Percentiles rank a stretch among this genome's conserved stretches.
phyloP scores from a whole-genome alignment of 2,329 filamentous ascomycete species.

The Penicillium sp. region DNA sequence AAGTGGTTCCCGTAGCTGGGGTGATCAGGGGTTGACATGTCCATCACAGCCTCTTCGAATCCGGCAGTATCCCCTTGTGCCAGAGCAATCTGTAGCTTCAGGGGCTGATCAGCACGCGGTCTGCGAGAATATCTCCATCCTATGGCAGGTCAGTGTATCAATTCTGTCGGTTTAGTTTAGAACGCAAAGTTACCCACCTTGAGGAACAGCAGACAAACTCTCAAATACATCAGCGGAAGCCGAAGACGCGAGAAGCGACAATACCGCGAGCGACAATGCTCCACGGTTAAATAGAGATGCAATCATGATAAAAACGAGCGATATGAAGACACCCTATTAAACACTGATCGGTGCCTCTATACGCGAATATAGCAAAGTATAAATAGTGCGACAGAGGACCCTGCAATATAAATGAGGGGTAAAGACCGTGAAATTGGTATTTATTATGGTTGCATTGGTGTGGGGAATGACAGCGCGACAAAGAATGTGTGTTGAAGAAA shows the following conservation, averaged over 20 bases:
- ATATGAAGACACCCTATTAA: constrained; percentile 4
- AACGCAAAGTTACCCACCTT: constrained; percentile 21
- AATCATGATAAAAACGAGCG: constrained; percentile 20
- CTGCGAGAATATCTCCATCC: constrained; percentile 28
- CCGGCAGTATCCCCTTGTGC: constrained; percentile 27
- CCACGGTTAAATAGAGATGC: constrained; percentile 20
- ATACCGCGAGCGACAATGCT: constrained; percentile 24
- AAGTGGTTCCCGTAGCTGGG: constrained; percentile 45
- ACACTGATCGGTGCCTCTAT: not conserved
- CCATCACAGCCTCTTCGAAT: constrained; percentile 41
- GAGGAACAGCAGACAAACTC: constrained; percentile 27
- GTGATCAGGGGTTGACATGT: constrained; percentile 45
- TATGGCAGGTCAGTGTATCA: constrained; percentile 6
- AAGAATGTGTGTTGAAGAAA: constrained; percentile 4
- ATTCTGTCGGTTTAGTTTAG: not conserved
- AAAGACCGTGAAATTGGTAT: constrained; percentile 5
- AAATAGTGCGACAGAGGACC: constrained; percentile 9
- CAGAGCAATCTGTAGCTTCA: constrained; percentile 32
- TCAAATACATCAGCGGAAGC: constrained; percentile 30
- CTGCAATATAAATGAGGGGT: constrained; percentile 9
- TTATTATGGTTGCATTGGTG: constrained; percentile 22
- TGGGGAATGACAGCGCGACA: constrained; percentile 10
- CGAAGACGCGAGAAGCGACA: constrained; percentile 24
- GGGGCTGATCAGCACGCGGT: constrained; percentile 20
- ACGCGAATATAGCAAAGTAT: constrained; percentile 6